These are phyloP conservation scores for Pythium coloratum DNA, from an alignment of 352 stramenopile species.

Conservation along the genomic window DNA sequence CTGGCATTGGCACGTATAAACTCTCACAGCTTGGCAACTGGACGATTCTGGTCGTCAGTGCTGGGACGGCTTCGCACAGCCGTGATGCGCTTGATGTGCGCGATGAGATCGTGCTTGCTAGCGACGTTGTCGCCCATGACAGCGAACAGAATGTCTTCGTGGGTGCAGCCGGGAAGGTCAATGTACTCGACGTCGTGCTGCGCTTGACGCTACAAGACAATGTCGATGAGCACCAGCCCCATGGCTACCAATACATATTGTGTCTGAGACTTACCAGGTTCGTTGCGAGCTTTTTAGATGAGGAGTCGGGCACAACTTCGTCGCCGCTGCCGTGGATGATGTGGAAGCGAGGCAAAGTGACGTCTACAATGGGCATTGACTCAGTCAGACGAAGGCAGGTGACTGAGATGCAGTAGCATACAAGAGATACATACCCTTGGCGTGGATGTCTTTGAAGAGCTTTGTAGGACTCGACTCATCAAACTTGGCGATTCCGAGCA, in stretches of 20 bases:
- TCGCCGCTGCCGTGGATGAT: conserved; percentile 63
- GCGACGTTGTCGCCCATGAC: conserved; percentile 62
- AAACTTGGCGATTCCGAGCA: conserved; percentile 65
- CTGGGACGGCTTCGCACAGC: background rate
- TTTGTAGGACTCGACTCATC: conserved; percentile 47
- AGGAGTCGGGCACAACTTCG: conserved; percentile 57
- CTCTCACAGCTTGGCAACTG: conserved; percentile 9
- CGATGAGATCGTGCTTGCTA: conserved; percentile 40
- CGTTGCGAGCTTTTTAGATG: conserved; percentile 52
- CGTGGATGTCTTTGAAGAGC: conserved; percentile 32
- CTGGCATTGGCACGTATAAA: too few relatives aligned
- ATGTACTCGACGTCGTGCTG: conserved; percentile 42
- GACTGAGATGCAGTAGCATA: too few relatives aligned
- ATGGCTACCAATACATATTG: background rate
- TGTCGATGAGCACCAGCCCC: background rate
- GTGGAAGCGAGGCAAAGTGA: conserved; percentile 48
- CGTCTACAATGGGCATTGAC: conserved; percentile 16
- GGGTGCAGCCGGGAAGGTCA: conserved; percentile 49
- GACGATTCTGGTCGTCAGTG: background rate
- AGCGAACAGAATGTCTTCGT: conserved; percentile 70
- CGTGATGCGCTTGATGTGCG: conserved; percentile 45
- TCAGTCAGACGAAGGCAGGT: too few relatives aligned
- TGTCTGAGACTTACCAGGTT: conserved; percentile 40
- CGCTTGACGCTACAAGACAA: conserved; percentile 35
- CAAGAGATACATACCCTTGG: conserved; percentile 20